Conservation (phyloP, 1,284 basidiomycete genomes). For the Pseudozyma hubeiensis region DNA sequence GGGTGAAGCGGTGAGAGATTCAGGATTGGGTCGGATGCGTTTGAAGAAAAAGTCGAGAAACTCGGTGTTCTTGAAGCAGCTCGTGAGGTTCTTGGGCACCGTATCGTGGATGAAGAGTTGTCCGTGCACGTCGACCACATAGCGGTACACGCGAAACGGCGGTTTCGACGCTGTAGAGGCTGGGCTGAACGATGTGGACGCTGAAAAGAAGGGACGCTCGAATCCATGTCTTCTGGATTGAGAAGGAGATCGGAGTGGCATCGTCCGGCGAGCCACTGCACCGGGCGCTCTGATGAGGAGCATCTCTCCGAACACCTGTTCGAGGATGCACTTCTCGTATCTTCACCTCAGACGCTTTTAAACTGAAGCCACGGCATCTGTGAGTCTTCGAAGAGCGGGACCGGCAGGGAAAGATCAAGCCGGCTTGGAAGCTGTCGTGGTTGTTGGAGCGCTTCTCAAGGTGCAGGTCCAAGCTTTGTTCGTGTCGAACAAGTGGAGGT, state of each 20-base stretch:
- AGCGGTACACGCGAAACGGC: conserved; percentile 57
- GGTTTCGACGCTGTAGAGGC: not conserved
- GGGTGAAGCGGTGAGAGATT: conserved; percentile 1
- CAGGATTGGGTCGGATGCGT: conserved; percentile 38
- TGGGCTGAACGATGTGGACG: not conserved
- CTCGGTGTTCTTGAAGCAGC: conserved; percentile 51
- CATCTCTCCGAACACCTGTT: not conserved
- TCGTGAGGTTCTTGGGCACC: conserved; percentile 66
- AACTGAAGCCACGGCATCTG: no score
- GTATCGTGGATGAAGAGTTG: conserved; percentile 67
- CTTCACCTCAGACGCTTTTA: no score
- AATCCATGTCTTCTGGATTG: not conserved
- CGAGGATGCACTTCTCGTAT: no score
- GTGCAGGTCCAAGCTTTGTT: not conserved
- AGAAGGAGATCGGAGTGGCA: not conserved
- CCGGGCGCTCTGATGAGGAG: not conserved
- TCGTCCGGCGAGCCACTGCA: not conserved
- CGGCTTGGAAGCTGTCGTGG: no score
- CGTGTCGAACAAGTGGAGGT: not conserved
- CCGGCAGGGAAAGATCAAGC: no score
- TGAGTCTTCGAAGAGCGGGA: no score
- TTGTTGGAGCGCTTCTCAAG: not conserved
- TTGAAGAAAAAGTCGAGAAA: conserved; percentile 60
- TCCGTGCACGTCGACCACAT: conserved; percentile 67
- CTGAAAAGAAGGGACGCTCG: not conserved